Evolutionary conservation across 139 green algal species (phyloP).

Genomic region (Ettlia oleoabundans): DNA sequence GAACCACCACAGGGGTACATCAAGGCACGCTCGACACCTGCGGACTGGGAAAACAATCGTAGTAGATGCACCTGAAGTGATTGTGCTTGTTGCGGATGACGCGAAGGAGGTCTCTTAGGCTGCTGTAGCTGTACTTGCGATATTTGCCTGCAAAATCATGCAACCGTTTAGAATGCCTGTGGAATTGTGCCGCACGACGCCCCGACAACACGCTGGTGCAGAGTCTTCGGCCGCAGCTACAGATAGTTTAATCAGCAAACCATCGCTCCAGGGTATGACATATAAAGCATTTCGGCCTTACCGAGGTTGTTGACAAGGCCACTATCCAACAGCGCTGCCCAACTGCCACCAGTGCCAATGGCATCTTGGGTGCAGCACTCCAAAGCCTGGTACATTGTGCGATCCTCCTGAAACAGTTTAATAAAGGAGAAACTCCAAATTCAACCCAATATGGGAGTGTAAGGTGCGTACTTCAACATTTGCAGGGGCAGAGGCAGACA

Average conservation of each 20-base stretch:
- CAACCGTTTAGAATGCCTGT: background rate
- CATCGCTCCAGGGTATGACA: too few species aligned
- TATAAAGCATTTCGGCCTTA: too few species aligned
- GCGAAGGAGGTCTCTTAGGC: constrained; percentile 94
- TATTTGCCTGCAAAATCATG: constrained; percentile 42
- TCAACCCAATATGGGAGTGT: too few species aligned
- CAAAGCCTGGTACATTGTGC: constrained; percentile 35
- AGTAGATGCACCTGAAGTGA: constrained; percentile 74
- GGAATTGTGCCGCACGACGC: too few species aligned
- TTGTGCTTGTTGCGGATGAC: constrained; percentile 98
- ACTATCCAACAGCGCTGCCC: constrained; percentile 73
- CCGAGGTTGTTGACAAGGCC: constrained; percentile 90
- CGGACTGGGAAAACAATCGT: background rate
- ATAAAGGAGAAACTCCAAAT: background rate
- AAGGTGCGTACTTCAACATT: too few species aligned
- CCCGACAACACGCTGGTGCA: too few species aligned
- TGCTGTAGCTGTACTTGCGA: constrained; percentile 74
- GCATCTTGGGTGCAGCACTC: constrained; percentile 30
- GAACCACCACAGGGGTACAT: background rate
- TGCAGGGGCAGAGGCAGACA: too few species aligned
- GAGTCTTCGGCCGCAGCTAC: too few species aligned
- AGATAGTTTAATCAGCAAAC: too few species aligned
- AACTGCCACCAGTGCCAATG: constrained; percentile 57
- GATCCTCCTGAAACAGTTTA: constrained; percentile 29
- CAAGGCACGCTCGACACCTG: too few species aligned